phyloP scores from a whole-genome alignment of 1,284 basidiomycete species.

The Taiwanofungus camphoratus region DNA sequence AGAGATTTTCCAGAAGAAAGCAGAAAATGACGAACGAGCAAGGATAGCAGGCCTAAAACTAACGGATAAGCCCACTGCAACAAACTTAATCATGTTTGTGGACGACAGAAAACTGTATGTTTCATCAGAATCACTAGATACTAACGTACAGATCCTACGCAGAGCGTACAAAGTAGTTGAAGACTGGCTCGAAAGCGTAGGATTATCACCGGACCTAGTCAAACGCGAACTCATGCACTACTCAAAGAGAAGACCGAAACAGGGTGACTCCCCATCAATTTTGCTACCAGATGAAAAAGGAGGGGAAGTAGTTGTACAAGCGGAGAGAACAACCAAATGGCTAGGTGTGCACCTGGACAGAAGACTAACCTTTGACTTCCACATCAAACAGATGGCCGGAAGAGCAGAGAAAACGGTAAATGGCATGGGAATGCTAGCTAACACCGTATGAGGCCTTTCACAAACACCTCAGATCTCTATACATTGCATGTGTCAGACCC shows the following conservation, averaged over 20 bases:
- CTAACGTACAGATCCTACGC: slow-evolving; percentile 2
- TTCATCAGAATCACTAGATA: slow-evolving; percentile 1
- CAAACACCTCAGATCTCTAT: slow-evolving; percentile 8
- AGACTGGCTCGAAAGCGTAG: background rate
- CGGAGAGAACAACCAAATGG: slow-evolving; percentile 3
- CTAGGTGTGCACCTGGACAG: slow-evolving; percentile 11
- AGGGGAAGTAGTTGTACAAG: background rate
- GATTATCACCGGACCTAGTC: slow-evolving; percentile 2
- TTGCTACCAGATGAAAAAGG: background rate
- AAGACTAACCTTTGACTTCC: slow-evolving; percentile 5
- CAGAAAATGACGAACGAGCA: background rate
- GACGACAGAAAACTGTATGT: slow-evolving; percentile 8
- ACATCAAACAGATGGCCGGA: slow-evolving; percentile 3
- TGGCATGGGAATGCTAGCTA: slow-evolving; percentile 8
- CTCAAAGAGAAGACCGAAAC: background rate
- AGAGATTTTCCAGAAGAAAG: slow-evolving; percentile 3
- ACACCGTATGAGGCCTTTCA: slow-evolving; percentile 7
- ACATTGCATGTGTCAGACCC: slow-evolving; percentile 6
- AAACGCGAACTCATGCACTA: slow-evolving; percentile 7
- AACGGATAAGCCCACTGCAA: background rate
- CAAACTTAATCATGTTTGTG: slow-evolving; percentile 4
- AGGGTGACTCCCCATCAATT: background rate
- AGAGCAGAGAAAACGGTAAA: slow-evolving; percentile 6
- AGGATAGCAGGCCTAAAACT: background rate
- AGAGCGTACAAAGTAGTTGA: slow-evolving; percentile 1